Percentiles rank a stretch among this genome's conserved stretches.
Evolutionary conservation across 2,329 filamentous ascomycete genomes (phyloP).

Genomic region (Paraphoma sp.): DNA sequence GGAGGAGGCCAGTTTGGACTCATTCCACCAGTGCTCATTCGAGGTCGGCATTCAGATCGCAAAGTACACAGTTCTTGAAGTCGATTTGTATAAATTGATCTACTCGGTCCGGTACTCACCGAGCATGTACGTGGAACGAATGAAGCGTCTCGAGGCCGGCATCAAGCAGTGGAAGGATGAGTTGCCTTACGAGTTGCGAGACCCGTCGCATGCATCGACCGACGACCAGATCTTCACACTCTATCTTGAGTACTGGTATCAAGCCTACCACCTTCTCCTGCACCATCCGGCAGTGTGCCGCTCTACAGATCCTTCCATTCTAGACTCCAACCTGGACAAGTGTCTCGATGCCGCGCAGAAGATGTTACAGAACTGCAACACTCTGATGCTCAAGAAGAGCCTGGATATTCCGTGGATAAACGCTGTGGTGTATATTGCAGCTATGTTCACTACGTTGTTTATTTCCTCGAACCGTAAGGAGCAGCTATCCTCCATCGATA

Average conservation of each 20-base stretch:
- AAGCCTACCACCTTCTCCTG: conserved; percentile 58
- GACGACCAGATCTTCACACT: conserved; percentile 57
- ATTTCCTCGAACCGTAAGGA: conserved; percentile 72
- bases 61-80: conserved; percentile 69
- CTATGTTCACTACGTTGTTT: conserved; percentile 75
- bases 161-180: conserved; percentile 68
- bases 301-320: conserved; percentile 64
- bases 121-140: conserved; percentile 67
- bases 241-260: conserved; percentile 58
- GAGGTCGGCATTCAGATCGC: conserved; percentile 70
- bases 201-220: conserved; percentile 52
- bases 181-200: conserved; percentile 67
- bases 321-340: conserved; percentile 60
- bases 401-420: conserved; percentile 83
- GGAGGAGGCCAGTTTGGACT: conserved; percentile 54
- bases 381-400: conserved; percentile 69
- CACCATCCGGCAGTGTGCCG: conserved; percentile 61
- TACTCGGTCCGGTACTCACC: conserved; percentile 72
- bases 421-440: conserved; percentile 73
- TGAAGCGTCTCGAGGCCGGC: conserved; percentile 71
- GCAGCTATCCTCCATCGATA: conserved; percentile 63
- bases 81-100: conserved; percentile 79
- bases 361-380: conserved; percentile 66
- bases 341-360: conserved; percentile 71
- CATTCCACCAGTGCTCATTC: conserved; percentile 68